Evolutionary conservation across 306 rosid genomes (phyloP).

Genomic region (Inga laurina): DNA sequence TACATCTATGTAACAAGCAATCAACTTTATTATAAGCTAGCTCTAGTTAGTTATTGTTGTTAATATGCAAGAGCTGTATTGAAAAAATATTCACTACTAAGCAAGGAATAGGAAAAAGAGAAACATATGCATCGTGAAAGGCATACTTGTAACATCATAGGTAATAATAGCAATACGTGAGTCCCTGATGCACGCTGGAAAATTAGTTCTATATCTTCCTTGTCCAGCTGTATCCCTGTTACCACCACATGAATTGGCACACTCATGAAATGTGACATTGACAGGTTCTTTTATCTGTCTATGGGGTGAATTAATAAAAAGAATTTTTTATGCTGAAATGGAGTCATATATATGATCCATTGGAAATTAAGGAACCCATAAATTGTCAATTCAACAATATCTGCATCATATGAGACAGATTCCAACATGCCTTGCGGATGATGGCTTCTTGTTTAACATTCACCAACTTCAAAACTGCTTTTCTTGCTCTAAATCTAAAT

Average conservation of each 20-base stretch:
- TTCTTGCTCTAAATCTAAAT: slow-evolving; percentile 18
- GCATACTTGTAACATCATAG: no score
- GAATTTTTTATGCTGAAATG: neutral
- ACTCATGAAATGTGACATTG: neutral
- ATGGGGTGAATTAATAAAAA: neutral
- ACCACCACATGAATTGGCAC: neutral
- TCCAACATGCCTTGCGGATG: neutral
- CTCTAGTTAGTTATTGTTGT: neutral
- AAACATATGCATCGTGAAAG: no score
- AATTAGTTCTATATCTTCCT: no score
- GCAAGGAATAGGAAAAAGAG: slow-evolving; percentile 5
- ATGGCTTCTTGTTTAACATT: slow-evolving; percentile 1
- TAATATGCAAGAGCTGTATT: neutral
- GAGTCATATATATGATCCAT: neutral
- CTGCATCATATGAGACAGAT: neutral
- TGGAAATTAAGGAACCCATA: neutral
- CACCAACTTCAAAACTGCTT: neutral
- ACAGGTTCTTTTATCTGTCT: no score
- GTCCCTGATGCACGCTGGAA: no score
- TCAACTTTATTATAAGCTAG: no score
- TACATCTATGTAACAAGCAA: no score
- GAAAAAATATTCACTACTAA: neutral
- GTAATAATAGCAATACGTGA: no score
- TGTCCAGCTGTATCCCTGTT: neutral
- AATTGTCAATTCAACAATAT: neutral